Evolutionary conservation across 441 rosid species (phyloP), one percentile per base, ranked within the genome.

Genomic region (Populus hybrid): DNA sequence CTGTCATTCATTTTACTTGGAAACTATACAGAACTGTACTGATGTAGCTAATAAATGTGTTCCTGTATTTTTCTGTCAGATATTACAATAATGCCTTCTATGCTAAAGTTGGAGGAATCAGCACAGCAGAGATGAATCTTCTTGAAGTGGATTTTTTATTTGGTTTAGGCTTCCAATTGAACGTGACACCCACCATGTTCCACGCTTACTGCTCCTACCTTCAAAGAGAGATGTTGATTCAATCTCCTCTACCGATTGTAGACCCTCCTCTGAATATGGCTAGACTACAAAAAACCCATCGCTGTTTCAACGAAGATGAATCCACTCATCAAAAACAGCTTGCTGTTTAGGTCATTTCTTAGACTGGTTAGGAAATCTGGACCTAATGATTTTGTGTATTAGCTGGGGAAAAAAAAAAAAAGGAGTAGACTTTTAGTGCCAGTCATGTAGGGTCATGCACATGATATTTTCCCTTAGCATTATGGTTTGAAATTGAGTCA

Each of bases 91-190:
- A 94, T 81, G 94, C 92, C 0, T 90, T 85, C 77, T 93, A 92
- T 79, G 99, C 97, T 12, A 91, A 88, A 82, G 88, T 94, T 65
- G 97, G 99, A 61, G 97, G 97, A 40, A 88, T 94, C 81, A 91
- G 94, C 90, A 93, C 82, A 42, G 83, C 81, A 72, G 98, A 94
- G 81, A 94, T 93, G 91, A 94, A 94, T 78, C 57, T 93, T 83
- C 95, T 94, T 77, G 97, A 94, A 75, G 84, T 94, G 80, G 99
- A 94, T 74, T 93, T 93, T 81, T 83, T 94, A 53, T 94, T 94
- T 69, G 94, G 94, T 26, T 74, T 93, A 65, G 93, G 92, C 8
- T 94, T 94, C 88, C 83, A 90, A 70, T 84, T 94, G 78, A 92
- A 91, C 72, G 93, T 94, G 82, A 88, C 90, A 46, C 93, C 92